Percentiles rank a stretch among this genome's conserved stretches.
Evolutionary conservation across 1,139 yeast species (phyloP).

Genomic region (Yamadazyma triangularis): DNA sequence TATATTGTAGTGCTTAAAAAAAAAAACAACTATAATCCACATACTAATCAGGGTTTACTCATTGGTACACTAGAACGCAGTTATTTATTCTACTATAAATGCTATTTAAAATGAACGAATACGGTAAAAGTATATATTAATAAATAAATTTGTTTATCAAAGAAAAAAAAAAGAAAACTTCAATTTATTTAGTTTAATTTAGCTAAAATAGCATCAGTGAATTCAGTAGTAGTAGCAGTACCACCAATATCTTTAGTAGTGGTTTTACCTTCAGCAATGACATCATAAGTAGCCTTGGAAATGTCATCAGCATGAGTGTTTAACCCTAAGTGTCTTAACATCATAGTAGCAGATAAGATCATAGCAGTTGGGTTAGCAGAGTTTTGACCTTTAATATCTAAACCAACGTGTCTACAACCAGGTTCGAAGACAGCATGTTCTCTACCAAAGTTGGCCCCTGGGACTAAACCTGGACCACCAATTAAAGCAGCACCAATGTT

Average conservation of each 20-base stretch:
- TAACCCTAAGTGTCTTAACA: constrained; percentile 93
- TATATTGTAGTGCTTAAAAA: too few species aligned
- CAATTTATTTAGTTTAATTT: constrained; percentile 41
- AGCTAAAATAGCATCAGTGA: constrained; percentile 78
- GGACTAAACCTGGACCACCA: constrained; percentile 98
- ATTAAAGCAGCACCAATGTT: constrained; percentile 98
- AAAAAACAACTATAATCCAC: too few species aligned
- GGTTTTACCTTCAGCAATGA: constrained; percentile 78
- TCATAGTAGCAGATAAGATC: constrained; percentile 84
- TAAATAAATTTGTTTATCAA: too few species aligned
- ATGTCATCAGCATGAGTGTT: constrained; percentile 81
- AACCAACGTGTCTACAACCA: constrained; percentile 99
- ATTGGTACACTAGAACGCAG: too few species aligned
- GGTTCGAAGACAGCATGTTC: constrained; percentile 98
- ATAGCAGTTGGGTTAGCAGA: constrained; percentile 98
- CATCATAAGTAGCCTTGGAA: constrained; percentile 83
- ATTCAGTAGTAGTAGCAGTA: constrained; percentile 80
- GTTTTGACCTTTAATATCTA: constrained; percentile 91
- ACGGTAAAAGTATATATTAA: too few species aligned
- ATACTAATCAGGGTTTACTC: too few species aligned
- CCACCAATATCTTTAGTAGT: constrained; percentile 91
- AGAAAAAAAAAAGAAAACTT: neutral
- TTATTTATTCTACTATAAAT: too few species aligned
- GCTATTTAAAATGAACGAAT: too few species aligned
- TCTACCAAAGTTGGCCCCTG: constrained; percentile 98